Conservation (phyloP, 2,329 filamentous ascomycete species). For the Beauveria asiatica region DNA sequence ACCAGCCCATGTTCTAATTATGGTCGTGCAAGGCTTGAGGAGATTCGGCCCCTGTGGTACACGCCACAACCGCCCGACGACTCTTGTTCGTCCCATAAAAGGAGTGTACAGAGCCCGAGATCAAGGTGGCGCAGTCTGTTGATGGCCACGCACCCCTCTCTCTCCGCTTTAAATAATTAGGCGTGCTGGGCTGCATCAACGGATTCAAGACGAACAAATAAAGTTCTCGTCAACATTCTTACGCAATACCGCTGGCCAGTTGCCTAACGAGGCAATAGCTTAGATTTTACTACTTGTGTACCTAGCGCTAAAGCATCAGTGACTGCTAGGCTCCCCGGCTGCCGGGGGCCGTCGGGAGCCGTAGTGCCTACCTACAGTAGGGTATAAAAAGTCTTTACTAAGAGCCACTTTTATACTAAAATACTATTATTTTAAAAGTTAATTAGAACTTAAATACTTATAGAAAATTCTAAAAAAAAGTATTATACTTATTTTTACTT, state of each 20-base stretch:
- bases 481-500: no score
- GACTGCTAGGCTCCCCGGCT: background rate
- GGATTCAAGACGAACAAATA: background rate
- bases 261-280: background rate
- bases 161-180: no score
- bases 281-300: no score
- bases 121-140: slow-evolving; percentile 2
- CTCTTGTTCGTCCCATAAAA: background rate
- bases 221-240: background rate
- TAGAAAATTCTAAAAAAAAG: no score
- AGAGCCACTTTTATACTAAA: no score
- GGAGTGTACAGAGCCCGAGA: background rate
- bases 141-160: background rate
- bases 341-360: background rate
- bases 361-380: background rate
- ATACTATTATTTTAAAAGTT: no score
- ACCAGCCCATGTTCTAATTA: background rate
- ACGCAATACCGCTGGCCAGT: background rate
- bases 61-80: slow-evolving; percentile 4
- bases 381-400: no score
- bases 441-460: no score
- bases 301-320: no score
- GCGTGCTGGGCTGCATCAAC: background rate
- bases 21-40: background rate
- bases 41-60: background rate